Percentiles rank a stretch among this genome's conserved stretches.
phyloP scores from a whole-genome alignment of 1,284 basidiomycete species.

The Malassezia slooffiae region DNA sequence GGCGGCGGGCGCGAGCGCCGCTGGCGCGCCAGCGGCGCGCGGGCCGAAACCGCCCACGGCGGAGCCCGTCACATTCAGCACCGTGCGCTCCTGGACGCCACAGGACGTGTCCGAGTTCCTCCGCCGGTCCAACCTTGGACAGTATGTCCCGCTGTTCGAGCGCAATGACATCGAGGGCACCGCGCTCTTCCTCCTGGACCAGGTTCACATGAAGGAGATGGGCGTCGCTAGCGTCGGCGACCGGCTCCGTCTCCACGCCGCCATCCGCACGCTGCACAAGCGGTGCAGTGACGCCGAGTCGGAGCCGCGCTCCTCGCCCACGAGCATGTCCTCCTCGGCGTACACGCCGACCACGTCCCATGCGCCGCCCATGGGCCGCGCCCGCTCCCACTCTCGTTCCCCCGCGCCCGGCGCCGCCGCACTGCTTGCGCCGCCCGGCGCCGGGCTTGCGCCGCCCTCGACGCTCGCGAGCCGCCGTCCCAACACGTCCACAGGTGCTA shows the following conservation, averaged over 20 bases:
- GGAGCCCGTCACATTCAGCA: neutral
- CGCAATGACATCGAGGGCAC: constrained; percentile 39
- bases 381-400: neutral
- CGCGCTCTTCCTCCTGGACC: constrained; percentile 37
- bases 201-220: constrained; percentile 39
- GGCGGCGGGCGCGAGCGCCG: no score
- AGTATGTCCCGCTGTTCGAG: constrained; percentile 27
- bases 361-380: neutral
- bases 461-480: neutral
- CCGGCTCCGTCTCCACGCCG: constrained; percentile 33
- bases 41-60: no score
- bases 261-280: constrained; percentile 41
- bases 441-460: no score
- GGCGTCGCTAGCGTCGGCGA: constrained; percentile 41
- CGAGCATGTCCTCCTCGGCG: neutral
- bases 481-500: neutral
- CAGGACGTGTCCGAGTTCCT: constrained; percentile 35
- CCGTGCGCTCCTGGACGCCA: constrained; percentile 16
- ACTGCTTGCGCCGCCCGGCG: no score
- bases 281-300: constrained; percentile 18
- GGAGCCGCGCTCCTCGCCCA: neutral
- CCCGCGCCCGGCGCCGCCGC: no score
- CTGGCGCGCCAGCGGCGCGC: no score
- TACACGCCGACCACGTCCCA: neutral
- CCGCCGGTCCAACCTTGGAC: constrained; percentile 20